A percentile compares a stretch with the other conserved stretches of the same genome.
Conservation (phyloP, 495 filamentous ascomycete genomes). For the Geoglossum glabrum region DNA sequence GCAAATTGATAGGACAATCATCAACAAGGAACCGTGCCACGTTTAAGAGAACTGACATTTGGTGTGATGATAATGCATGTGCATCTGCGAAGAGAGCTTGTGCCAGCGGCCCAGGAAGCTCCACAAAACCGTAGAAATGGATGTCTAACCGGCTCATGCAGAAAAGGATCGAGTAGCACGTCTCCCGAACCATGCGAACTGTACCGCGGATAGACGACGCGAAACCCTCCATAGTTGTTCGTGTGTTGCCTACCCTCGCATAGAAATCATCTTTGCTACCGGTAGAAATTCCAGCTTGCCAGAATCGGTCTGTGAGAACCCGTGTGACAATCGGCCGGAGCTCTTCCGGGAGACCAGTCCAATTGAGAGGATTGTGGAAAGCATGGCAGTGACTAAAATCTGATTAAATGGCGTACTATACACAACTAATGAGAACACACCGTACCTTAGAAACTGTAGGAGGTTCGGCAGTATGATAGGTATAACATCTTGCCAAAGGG, state of each 20-base stretch:
- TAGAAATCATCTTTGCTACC: conserved; percentile 95
- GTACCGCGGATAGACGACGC: conserved; percentile 81
- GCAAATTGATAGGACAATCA: conserved; percentile 61
- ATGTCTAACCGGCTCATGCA: conserved; percentile 76
- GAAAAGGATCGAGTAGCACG: conserved; percentile 80
- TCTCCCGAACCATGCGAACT: conserved; percentile 73
- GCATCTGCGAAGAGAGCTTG: conserved; percentile 71
- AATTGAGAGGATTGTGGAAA: conserved; percentile 77
- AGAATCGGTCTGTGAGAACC: conserved; percentile 88
- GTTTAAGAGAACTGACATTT: conserved; percentile 75
- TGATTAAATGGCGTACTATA: background rate
- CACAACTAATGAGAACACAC: background rate
- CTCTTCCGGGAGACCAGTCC: conserved; percentile 57
- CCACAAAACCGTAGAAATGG: conserved; percentile 71
- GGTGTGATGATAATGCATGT: conserved; percentile 70
- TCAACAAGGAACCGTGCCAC: conserved; percentile 74
- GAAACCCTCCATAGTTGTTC: conserved; percentile 75
- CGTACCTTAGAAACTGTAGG: conserved; percentile 62
- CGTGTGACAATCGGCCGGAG: conserved; percentile 58
- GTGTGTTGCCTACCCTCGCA: conserved; percentile 70
- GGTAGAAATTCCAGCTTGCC: conserved; percentile 92
- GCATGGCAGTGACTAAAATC: conserved; percentile 58
- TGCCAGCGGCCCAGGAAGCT: conserved; percentile 67
- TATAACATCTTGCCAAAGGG: conserved; percentile 66
- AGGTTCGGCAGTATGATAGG: conserved; percentile 70